Percentiles rank a stretch among this genome's conserved stretches.
phyloP scores from a whole-genome alignment of 2,329 filamentous ascomycete species.

The Cladosporium sp. region DNA sequence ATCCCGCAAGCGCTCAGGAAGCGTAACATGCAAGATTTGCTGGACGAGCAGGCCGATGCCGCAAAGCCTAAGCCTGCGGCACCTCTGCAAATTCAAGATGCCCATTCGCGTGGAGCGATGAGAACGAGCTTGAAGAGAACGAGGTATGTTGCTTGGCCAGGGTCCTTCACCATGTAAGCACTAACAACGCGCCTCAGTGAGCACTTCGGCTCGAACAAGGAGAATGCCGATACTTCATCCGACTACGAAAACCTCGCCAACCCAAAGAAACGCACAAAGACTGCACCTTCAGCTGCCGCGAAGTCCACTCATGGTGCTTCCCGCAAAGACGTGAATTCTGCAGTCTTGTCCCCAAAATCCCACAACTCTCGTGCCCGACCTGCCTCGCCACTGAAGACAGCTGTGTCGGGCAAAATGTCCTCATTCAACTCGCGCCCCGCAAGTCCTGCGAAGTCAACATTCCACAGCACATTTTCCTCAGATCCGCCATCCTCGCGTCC shows the following conservation, averaged over 20 bases:
- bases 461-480: constrained; percentile 44
- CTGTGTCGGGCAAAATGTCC: constrained; percentile 52
- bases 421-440: constrained; percentile 45
- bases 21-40: constrained; percentile 73
- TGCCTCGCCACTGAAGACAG: constrained; percentile 45
- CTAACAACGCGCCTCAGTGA: constrained; percentile 45
- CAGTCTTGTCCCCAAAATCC: constrained; percentile 75
- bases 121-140: constrained; percentile 25
- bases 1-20: constrained; percentile 76
- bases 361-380: constrained; percentile 68
- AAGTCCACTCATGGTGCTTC: constrained; percentile 19
- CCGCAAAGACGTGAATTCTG: constrained; percentile 26
- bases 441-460: constrained; percentile 46
- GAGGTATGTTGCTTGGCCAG: constrained; percentile 25
- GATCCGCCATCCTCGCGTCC: constrained; percentile 49
- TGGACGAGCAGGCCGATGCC: constrained; percentile 46
- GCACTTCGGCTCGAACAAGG: constrained; percentile 62
- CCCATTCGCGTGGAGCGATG: not conserved
- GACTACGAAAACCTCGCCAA: constrained; percentile 46
- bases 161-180: not conserved
- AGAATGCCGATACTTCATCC: constrained; percentile 53
- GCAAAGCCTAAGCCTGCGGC: constrained; percentile 17
- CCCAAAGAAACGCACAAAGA: constrained; percentile 59
- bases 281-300: constrained; percentile 24
- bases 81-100: constrained; percentile 8